Conservation (phyloP, 2,329 filamentous ascomycete genomes). For the Aspergillus piperis region DNA sequence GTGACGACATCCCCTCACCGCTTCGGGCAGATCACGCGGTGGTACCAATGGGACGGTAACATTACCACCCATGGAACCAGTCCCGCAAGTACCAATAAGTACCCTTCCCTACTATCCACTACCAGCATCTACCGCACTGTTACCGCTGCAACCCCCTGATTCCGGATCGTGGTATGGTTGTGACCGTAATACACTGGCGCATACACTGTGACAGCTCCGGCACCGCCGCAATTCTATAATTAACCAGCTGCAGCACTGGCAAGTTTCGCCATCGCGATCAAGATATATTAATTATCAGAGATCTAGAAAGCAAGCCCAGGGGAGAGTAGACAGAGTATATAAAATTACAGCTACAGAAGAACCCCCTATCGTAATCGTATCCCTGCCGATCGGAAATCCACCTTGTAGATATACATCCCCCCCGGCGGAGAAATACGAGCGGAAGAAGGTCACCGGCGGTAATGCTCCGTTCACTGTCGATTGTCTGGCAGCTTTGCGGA, state of each 20-base stretch:
- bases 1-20: slow-evolving; percentile 10
- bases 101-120: no score
- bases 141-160: not conserved
- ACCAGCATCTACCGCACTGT: no score
- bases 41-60: slow-evolving; percentile 16
- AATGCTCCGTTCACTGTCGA: slow-evolving; percentile 1
- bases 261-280: not conserved
- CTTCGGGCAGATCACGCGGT: slow-evolving; percentile 2
- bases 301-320: not conserved
- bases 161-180: not conserved
- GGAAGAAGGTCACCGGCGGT: not conserved
- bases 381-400: not conserved
- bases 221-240: not conserved
- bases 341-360: not conserved
- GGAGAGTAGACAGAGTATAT: not conserved
- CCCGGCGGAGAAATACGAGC: slow-evolving; percentile 1
- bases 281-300: not conserved
- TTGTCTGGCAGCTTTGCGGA: not conserved
- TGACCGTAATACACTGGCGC: not conserved
- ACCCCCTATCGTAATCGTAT: no score
- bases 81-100: no score
- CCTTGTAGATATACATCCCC: not conserved
- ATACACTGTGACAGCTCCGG: not conserved
- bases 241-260: not conserved
- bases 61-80: slow-evolving; percentile 8